Evolutionary conservation across 2,329 filamentous ascomycete genomes (phyloP).

Genomic region (Fusarium camptoceras): DNA sequence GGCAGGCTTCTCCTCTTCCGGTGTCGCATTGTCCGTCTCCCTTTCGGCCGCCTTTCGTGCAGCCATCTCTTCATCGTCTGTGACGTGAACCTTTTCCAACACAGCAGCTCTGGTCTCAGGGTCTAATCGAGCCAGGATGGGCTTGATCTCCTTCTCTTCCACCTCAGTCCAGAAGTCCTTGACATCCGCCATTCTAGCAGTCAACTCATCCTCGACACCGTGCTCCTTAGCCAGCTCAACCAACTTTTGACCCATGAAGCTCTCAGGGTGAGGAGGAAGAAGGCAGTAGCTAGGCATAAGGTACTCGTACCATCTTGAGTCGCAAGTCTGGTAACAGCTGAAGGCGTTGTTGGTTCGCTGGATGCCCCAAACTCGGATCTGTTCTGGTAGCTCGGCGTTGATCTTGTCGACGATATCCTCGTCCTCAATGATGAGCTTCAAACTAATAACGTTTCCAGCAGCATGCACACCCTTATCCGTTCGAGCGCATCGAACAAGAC

Average conservation of each 20-base stretch:
- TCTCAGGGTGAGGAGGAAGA: constrained; percentile 89
- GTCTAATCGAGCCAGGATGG: constrained; percentile 71
- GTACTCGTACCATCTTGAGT: constrained; percentile 97
- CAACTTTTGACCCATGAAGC: constrained; percentile 85
- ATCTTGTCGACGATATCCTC: constrained; percentile 88
- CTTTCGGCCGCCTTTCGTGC: constrained; percentile 41
- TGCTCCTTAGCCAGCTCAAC: constrained; percentile 80
- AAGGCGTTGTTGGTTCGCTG: constrained; percentile 90
- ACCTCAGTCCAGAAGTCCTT: constrained; percentile 84
- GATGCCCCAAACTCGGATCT: constrained; percentile 96
- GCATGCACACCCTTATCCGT: constrained; percentile 99
- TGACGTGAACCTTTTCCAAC: constrained; percentile 68
- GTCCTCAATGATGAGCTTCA: constrained; percentile 97
- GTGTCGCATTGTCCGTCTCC: constrained; percentile 32
- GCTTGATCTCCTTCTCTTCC: constrained; percentile 84
- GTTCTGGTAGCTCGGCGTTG: constrained; percentile 83
- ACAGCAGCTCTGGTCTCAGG: constrained; percentile 73
- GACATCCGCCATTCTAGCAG: constrained; percentile 79
- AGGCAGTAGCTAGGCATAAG: constrained; percentile 94
- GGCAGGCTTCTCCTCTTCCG: constrained; percentile 40
- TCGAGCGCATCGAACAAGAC: constrained; percentile 90
- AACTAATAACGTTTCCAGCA: constrained; percentile 91
- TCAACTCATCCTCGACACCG: constrained; percentile 75
- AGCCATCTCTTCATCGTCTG: constrained; percentile 46
- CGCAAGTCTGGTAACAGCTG: constrained; percentile 94